Evolutionary conservation across 352 stramenopile species (phyloP).

Genomic region (Phytopythium litorale): DNA sequence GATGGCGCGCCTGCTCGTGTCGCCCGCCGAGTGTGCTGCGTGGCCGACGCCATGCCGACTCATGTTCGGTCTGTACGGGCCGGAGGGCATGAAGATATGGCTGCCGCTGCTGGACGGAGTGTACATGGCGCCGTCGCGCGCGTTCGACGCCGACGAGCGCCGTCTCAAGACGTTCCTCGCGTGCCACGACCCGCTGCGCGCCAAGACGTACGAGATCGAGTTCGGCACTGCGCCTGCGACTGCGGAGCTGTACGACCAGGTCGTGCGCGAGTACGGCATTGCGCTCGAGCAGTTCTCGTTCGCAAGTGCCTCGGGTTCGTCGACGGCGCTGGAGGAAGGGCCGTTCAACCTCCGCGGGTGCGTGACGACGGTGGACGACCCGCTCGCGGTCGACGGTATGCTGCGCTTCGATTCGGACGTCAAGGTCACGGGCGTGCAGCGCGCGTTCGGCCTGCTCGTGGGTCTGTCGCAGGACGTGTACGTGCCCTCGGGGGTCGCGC

Average conservation of each 20-base stretch:
- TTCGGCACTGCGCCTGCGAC: slow-evolving; percentile 62
- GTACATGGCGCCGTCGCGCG: slow-evolving; percentile 49
- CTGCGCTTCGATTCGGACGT: slow-evolving; percentile 78
- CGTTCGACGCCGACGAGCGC: slow-evolving; percentile 47
- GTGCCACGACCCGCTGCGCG: slow-evolving; percentile 77
- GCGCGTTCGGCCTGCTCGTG: slow-evolving; percentile 66
- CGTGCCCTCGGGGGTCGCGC: slow-evolving; percentile 48
- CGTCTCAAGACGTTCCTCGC: slow-evolving; percentile 64
- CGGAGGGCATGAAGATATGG: slow-evolving; percentile 71
- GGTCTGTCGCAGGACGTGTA: slow-evolving; percentile 81
- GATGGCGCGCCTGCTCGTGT: slow-evolving; percentile 49
- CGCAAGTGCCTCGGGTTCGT: slow-evolving; percentile 8
- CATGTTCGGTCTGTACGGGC: slow-evolving; percentile 70
- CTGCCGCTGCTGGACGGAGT: slow-evolving; percentile 78
- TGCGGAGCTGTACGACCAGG: slow-evolving; percentile 64
- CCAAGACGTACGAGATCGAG: slow-evolving; percentile 79
- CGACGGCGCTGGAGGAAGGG: slow-evolving; percentile 27
- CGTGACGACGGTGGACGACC: slow-evolving; percentile 56
- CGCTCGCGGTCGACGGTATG: slow-evolving; percentile 55
- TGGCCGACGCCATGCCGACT: slow-evolving; percentile 65
- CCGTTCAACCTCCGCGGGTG: slow-evolving; percentile 46
- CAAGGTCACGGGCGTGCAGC: slow-evolving; percentile 61
- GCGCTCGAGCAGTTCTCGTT: slow-evolving; percentile 38
- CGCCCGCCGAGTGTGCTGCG: slow-evolving; percentile 23
- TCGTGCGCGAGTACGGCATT: slow-evolving; percentile 72